phyloP scores from a whole-genome alignment of 2,329 filamentous ascomycete genomes.

The Botrytis hyacinthi region DNA sequence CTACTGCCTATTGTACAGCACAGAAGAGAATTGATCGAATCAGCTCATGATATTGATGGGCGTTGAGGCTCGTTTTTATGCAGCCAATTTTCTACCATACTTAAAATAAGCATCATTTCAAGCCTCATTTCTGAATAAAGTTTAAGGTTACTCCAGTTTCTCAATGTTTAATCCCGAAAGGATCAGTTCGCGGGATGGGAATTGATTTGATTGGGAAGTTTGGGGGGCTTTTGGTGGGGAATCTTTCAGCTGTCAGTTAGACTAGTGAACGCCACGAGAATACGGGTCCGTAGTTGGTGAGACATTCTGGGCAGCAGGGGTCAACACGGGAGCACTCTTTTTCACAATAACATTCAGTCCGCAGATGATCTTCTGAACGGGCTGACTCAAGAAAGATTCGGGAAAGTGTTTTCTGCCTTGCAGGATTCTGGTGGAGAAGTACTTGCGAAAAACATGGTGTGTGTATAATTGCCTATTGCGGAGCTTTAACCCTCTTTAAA shows the following conservation, averaged over 20 bases:
- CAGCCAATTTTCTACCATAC: not conserved
- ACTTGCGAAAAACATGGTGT: not conserved
- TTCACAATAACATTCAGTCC: not conserved
- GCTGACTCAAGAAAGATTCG: not conserved
- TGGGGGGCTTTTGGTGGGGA: not conserved
- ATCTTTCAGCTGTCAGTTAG: conserved; percentile 4
- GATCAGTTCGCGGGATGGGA: not conserved
- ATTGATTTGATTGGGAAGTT: not conserved
- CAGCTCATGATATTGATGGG: not conserved
- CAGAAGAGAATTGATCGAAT: not conserved
- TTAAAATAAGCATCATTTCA: not conserved
- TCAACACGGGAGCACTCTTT: not conserved
- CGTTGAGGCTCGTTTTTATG: not conserved
- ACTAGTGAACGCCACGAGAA: conserved; percentile 3
- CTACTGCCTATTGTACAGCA: not conserved
- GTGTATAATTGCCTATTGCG: not conserved
- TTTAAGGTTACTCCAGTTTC: not conserved
- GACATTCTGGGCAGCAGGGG: not conserved
- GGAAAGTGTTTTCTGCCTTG: not conserved
- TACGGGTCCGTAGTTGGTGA: not conserved
- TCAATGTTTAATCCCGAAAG: not conserved
- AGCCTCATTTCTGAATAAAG: not conserved
- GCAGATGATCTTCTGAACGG: not conserved
- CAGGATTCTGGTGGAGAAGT: not conserved
- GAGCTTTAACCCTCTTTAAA: not conserved